Base-by-base conservation (phyloP, 75 land plant genomes). In the Picea glauca region DNA sequence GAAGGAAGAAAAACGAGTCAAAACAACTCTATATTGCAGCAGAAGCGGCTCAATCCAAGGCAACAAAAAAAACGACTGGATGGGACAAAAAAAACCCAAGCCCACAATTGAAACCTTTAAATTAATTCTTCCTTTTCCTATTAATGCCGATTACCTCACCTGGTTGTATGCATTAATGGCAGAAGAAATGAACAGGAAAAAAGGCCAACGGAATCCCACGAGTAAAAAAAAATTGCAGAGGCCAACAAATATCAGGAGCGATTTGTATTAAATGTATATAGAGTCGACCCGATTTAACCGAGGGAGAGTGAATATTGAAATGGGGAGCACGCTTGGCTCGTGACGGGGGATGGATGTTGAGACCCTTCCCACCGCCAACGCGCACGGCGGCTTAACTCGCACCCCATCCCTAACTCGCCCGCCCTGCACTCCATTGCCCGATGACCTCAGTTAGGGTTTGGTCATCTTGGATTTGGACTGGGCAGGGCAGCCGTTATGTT, bases 261-360 rank as follows among this genome's bases (percentile, higher is more conserved):
- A 43, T 43, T 43, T n/a, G 50, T 21, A 38, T 20, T 40, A 43
- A 46, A 38, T n/a, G 40, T n/a, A 70, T n/a, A 20, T 38, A 23
- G 43, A 3, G 74, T 9, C 40, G 43, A 21, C 23, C 18, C 32
- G 9, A 20, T 68, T 70, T 43, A 20, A 11, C n/a, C 23, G 38
- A 13, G 40, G 17, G 40, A 4, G 12, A 4, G 11, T 20, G 50
- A 70, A 70, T 20, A 70, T 70, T 21, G 35, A 70, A 70, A 38
- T 70, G 43, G 74, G 74, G 74, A 43, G 43, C 74, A 70, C 74
- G 74, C 74, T 20, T 9, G 43, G 54, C 74, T 70, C 50, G 74
- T 70, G 74, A 70, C 9, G 54, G 4, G n/a, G 11, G n/a, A 11
- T 40, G 11, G n/a, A 11, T 46, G 50, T 38, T 68, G 46, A n/a